These are phyloP conservation scores for Inga oerstediana DNA, from an alignment of 306 rosid genomes.

Conservation along the genomic window DNA sequence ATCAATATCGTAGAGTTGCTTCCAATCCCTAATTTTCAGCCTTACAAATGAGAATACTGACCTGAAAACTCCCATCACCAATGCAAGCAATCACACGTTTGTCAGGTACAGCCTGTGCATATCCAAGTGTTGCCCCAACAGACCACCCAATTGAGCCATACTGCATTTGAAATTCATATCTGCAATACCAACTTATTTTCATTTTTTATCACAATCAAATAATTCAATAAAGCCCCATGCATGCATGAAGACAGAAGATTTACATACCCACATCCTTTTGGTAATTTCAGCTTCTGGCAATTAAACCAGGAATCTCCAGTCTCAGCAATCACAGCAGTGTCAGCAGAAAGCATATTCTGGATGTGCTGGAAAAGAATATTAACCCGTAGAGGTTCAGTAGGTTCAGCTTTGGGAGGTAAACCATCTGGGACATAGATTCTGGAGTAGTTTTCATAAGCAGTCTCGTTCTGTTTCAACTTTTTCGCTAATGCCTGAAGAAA, in stretches of 20 bases:
- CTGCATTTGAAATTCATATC: constrained; percentile 62
- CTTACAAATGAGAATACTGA: background rate
- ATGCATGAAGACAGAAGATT: background rate
- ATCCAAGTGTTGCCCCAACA: constrained; percentile 58
- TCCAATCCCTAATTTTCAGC: background rate
- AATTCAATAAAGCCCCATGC: background rate
- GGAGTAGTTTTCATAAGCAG: constrained; percentile 46
- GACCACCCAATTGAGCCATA: constrained; percentile 65
- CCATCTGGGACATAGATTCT: constrained; percentile 48
- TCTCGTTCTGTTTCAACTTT: constrained; percentile 39
- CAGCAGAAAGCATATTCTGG: constrained; percentile 50
- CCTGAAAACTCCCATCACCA: constrained; percentile 63
- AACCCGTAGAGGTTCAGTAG: constrained; percentile 51
- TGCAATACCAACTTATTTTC: constrained; percentile 41
- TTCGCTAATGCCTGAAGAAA: constrained; percentile 47
- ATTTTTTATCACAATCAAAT: constrained; percentile 2
- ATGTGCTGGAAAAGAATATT: constrained; percentile 49
- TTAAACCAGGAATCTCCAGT: constrained; percentile 63
- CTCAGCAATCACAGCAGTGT: constrained; percentile 48
- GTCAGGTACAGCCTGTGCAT: constrained; percentile 49
- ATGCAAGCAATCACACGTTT: constrained; percentile 60
- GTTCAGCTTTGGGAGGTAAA: constrained; percentile 33
- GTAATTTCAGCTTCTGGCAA: constrained; percentile 50
- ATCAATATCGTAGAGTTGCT: background rate
- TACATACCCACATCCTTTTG: constrained; percentile 51